A percentile compares a stretch with the other conserved stretches of the same genome.
Evolutionary conservation across 305 asterid genomes (phyloP).

Genomic region (Fraxinus sp.): DNA sequence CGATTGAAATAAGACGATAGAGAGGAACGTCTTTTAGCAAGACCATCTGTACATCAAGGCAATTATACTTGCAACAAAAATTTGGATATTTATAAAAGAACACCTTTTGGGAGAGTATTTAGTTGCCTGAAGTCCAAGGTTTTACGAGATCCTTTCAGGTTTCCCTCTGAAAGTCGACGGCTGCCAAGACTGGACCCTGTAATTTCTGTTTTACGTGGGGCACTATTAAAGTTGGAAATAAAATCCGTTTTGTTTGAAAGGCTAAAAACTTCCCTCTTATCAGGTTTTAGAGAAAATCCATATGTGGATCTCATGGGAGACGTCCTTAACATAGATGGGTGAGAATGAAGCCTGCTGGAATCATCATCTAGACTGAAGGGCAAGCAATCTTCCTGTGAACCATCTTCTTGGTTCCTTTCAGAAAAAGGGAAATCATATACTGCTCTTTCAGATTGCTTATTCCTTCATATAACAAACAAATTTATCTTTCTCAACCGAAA

Average conservation of each 20-base stretch:
- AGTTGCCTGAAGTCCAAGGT: conserved; percentile 37
- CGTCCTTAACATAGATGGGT: conserved; percentile 50
- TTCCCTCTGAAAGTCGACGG: conserved; percentile 46
- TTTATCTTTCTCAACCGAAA: conserved; percentile 7
- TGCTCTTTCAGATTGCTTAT: conserved; percentile 44
- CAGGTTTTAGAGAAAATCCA: conserved; percentile 64
- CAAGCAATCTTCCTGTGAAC: conserved; percentile 70
- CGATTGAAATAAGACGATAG: conserved; percentile 28
- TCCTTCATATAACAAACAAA: conserved; percentile 36
- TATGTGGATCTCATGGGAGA: conserved; percentile 45
- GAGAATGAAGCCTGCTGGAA: conserved; percentile 52
- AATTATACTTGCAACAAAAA: conserved; percentile 12
- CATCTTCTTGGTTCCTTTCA: conserved; percentile 47
- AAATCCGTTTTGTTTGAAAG: conserved; percentile 33
- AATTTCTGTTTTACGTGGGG: conserved; percentile 36
- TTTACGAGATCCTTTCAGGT: conserved; percentile 53
- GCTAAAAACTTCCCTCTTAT: conserved; percentile 42
- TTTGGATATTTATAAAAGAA: conserved; percentile 8
- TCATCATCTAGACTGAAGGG: conserved; percentile 79
- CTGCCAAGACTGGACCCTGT: conserved; percentile 39
- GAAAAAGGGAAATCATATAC: conserved; percentile 50
- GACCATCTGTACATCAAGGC: not conserved
- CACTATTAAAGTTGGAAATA: conserved; percentile 31
- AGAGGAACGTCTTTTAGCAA: conserved; percentile 22
- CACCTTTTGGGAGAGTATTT: conserved; percentile 49